Evolutionary conservation across 805 yeast genomes (phyloP).

Genomic region (Osmozyma mogii): DNA sequence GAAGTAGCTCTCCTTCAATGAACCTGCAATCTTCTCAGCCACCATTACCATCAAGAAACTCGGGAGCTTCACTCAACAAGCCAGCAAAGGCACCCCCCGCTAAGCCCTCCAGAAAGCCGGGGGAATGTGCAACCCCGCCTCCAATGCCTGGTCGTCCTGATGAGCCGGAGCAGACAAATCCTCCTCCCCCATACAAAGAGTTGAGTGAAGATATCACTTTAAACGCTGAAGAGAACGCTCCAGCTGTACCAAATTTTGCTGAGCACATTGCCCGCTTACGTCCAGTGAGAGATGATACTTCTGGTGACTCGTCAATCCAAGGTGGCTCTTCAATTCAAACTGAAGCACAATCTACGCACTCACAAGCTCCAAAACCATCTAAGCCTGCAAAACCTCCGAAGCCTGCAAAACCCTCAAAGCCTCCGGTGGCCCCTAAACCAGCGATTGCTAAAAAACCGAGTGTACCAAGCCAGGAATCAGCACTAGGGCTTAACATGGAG

Average conservation of each 20-base stretch:
- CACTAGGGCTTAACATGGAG: too few species aligned
- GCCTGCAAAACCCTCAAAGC: slow-evolving; percentile 6
- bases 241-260: slow-evolving; percentile 19
- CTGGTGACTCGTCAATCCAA: too few species aligned
- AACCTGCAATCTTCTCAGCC: neutral
- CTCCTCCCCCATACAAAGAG: slow-evolving; percentile 18
- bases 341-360: too few species aligned
- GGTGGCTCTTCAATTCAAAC: too few species aligned
- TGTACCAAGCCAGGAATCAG: too few species aligned
- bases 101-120: too few species aligned
- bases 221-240: slow-evolving; percentile 1
- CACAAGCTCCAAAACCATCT: slow-evolving; percentile 7
- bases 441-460: neutral
- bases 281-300: too few species aligned
- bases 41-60: neutral
- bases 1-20: neutral
- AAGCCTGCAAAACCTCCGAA: slow-evolving; percentile 14
- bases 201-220: neutral
- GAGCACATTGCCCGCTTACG: slow-evolving; percentile 17
- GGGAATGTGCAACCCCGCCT: too few species aligned
- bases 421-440: slow-evolving; percentile 4
- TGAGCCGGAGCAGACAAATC: slow-evolving; percentile 3
- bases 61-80: neutral
- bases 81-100: too few species aligned
- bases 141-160: too few species aligned